Conservation (phyloP, 2,329 filamentous ascomycete species). For the Zopfia rhizophila region DNA sequence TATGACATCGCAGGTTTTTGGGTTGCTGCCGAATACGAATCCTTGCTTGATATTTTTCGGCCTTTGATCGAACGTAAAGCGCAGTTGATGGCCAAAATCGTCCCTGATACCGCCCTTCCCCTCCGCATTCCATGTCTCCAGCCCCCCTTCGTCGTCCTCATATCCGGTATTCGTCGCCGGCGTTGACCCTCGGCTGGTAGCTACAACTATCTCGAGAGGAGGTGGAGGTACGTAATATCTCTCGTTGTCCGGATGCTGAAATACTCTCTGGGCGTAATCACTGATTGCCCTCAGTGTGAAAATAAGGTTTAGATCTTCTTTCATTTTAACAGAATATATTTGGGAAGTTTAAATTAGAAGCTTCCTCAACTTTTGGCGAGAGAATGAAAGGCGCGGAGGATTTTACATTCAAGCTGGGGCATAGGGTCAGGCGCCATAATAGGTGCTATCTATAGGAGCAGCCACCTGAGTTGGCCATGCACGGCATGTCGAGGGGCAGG, state of each 20-base stretch:
- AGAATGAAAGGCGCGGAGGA: too few species aligned
- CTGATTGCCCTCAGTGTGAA: slow-evolving; percentile 10
- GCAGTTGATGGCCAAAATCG: slow-evolving; percentile 6
- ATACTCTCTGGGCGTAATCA: slow-evolving; percentile 1
- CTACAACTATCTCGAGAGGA: slow-evolving; percentile 1
- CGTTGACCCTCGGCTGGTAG: slow-evolving; percentile 6
- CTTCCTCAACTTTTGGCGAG: slow-evolving; percentile 4
- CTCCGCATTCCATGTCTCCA: slow-evolving; percentile 4
- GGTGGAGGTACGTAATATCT: slow-evolving; percentile 6
- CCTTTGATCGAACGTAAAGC: slow-evolving; percentile 6
- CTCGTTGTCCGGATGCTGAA: slow-evolving; percentile 1
- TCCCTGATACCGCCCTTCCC: not conserved
- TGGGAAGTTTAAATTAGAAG: not conserved
- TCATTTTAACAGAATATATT: slow-evolving; percentile 5
- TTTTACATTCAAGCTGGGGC: slow-evolving; percentile 7
- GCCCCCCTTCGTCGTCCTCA: slow-evolving; percentile 5
- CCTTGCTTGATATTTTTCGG: slow-evolving; percentile 6
- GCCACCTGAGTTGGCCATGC: slow-evolving; percentile 6
- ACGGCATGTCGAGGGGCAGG: not conserved
- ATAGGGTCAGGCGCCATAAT: slow-evolving; percentile 5
- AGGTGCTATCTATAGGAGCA: slow-evolving; percentile 4
- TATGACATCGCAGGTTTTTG: slow-evolving; percentile 8
- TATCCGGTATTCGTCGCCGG: slow-evolving; percentile 6
- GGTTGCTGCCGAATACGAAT: slow-evolving; percentile 6
- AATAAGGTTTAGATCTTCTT: slow-evolving; percentile 6